Evolutionary conservation across 805 yeast species (phyloP).

Genomic region (Metschnikowia reukaufii): DNA sequence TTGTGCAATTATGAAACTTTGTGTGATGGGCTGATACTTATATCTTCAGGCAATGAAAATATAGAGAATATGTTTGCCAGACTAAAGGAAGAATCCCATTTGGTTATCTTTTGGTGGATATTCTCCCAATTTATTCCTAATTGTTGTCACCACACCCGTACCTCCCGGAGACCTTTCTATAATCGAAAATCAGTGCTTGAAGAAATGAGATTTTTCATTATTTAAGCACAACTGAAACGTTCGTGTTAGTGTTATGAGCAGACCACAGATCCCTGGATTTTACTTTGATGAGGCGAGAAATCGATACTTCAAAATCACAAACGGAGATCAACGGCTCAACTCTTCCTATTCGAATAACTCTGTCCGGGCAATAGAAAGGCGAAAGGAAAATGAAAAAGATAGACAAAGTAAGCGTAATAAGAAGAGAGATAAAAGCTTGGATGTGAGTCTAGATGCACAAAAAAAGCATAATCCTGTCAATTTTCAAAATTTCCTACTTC

Average conservation of each 20-base stretch:
- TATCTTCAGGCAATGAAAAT: too few relatives aligned
- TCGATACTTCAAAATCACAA: constrained; percentile 34
- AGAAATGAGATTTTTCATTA: background rate
- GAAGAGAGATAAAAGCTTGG: background rate
- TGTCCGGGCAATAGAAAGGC: constrained; percentile 26
- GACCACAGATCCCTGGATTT: constrained; percentile 33
- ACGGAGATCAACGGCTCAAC: constrained; percentile 27
- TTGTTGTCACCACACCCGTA: too few relatives aligned
- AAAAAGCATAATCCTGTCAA: background rate
- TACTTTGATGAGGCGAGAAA: constrained; percentile 29
- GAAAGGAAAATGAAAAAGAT: background rate
- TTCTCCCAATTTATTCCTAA: too few relatives aligned
- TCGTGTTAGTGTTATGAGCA: constrained; percentile 5
- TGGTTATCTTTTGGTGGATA: too few relatives aligned
- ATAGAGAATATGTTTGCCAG: too few relatives aligned
- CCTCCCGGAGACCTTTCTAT: too few relatives aligned
- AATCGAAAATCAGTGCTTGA: too few relatives aligned
- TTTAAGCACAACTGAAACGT: background rate
- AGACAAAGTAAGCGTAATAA: background rate
- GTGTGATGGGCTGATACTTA: too few relatives aligned
- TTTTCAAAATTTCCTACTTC: background rate
- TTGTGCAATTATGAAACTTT: too few relatives aligned
- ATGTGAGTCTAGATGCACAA: background rate
- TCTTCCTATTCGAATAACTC: constrained; percentile 30
- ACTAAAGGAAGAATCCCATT: too few relatives aligned